These are phyloP conservation scores for Pseudozyma sp. DNA, from an alignment of 1,284 basidiomycete genomes.

Conservation along the genomic window DNA sequence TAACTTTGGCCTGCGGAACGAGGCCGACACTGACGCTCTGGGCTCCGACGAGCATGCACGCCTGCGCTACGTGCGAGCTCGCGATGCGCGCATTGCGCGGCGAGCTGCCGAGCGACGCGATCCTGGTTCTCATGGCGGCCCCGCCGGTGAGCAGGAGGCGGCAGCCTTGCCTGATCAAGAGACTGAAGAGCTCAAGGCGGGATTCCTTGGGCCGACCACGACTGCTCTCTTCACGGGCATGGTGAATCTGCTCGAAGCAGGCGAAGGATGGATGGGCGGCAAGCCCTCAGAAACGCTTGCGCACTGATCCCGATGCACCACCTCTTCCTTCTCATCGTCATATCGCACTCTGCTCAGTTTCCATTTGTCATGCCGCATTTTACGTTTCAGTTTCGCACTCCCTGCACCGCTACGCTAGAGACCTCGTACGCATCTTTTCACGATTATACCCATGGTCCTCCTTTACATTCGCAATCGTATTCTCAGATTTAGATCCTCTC, in stretches of 20 bases:
- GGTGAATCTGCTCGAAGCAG: slow-evolving; percentile 61
- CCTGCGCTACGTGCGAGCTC: slow-evolving; percentile 38
- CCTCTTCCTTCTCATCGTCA: not conserved
- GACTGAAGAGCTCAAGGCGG: slow-evolving; percentile 17
- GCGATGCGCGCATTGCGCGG: slow-evolving; percentile 41
- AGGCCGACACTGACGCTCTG: slow-evolving; percentile 17
- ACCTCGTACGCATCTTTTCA: not conserved
- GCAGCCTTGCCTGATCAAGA: slow-evolving; percentile 44
- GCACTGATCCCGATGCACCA: not conserved
- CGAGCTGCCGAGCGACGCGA: slow-evolving; percentile 33
- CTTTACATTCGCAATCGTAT: not conserved
- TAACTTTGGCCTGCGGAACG: slow-evolving; percentile 19
- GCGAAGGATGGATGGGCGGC: slow-evolving; percentile 63
- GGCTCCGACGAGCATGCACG: slow-evolving; percentile 41
- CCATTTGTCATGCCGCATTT: not conserved
- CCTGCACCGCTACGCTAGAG: no score
- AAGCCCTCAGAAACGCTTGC: slow-evolving; percentile 28
- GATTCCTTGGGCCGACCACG: slow-evolving; percentile 58
- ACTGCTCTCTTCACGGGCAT: slow-evolving; percentile 56
- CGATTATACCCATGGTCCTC: slow-evolving; percentile 1
- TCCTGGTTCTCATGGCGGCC: slow-evolving; percentile 18
- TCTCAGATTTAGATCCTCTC: not conserved
- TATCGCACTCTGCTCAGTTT: not conserved
- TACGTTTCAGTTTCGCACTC: no score
- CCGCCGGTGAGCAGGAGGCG: slow-evolving; percentile 18